Conservation (phyloP, 2,329 filamentous ascomycete species). For the Byssoonygena ceratinophila region DNA sequence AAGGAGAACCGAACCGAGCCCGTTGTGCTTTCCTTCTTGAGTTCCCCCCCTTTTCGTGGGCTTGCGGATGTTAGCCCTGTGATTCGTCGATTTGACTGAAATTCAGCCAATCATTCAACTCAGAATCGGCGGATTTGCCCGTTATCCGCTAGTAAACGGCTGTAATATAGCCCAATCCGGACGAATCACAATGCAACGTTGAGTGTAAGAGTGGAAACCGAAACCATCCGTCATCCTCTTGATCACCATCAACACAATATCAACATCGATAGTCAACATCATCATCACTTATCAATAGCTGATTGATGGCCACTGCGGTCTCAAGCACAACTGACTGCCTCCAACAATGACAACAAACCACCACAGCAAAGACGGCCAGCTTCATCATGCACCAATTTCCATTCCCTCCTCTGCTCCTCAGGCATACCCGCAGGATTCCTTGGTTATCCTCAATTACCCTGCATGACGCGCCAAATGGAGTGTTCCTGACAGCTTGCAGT, state of each 20-base stretch:
- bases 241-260: not conserved
- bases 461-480: not conserved
- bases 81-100: not conserved
- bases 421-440: not conserved
- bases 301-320: not conserved
- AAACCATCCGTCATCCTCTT: too few species aligned
- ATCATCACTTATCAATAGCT: too few species aligned
- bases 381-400: not conserved
- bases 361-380: too few species aligned
- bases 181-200: not conserved
- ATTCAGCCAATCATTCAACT: not conserved
- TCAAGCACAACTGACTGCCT: too few species aligned
- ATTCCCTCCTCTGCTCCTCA: not conserved
- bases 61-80: too few species aligned
- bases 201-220: too few species aligned
- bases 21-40: too few species aligned
- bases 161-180: not conserved
- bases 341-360: too few species aligned
- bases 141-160: not conserved
- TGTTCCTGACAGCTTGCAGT: too few species aligned
- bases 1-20: too few species aligned
- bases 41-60: too few species aligned
- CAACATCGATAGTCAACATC: too few species aligned
- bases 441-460: constrained; percentile 1
- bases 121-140: not conserved